These are phyloP conservation scores for Mycena vitilis DNA, from an alignment of 768 basidiomycete species.

Conservation along the genomic window DNA sequence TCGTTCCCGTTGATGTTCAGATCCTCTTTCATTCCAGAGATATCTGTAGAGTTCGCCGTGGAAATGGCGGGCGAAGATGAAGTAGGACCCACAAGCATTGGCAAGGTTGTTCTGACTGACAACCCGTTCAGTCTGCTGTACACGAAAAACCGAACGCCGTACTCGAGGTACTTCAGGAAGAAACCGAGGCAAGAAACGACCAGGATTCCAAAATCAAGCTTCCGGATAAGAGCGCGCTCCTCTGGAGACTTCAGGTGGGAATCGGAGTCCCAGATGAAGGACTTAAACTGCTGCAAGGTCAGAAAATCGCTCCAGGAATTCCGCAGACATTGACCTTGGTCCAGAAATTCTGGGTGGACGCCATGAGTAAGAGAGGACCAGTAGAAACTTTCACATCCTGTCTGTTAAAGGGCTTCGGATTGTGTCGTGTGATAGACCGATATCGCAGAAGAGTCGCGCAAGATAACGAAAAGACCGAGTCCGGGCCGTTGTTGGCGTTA, in stretches of 20 bases:
- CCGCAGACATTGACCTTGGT: slow-evolving; percentile 16
- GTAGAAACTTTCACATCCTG: not conserved
- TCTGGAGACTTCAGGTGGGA: slow-evolving; percentile 37
- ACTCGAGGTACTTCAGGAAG: slow-evolving; percentile 43
- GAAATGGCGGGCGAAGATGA: not conserved
- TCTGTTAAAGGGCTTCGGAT: slow-evolving; percentile 7
- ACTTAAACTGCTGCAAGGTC: slow-evolving; percentile 29
- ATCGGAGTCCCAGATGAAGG: slow-evolving; percentile 43
- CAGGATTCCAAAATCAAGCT: slow-evolving; percentile 43
- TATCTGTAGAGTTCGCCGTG: slow-evolving; percentile 18
- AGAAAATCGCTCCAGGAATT: not conserved
- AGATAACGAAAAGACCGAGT: slow-evolving; percentile 12
- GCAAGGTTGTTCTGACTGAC: slow-evolving; percentile 38
- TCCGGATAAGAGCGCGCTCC: slow-evolving; percentile 38
- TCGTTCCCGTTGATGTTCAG: slow-evolving; percentile 40
- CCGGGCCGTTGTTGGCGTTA: not conserved
- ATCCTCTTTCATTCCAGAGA: slow-evolving; percentile 42
- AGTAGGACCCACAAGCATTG: slow-evolving; percentile 37
- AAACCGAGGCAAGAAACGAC: slow-evolving; percentile 41
- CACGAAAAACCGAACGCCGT: not conserved
- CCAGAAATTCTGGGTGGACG: slow-evolving; percentile 21
- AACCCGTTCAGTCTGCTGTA: not conserved
- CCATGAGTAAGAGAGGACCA: slow-evolving; percentile 7
- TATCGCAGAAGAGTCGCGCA: slow-evolving; percentile 25
- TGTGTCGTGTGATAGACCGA: slow-evolving; percentile 19